Base-by-base conservation (phyloP, 129 eudicot genomes). In the Flaveria brownii region DNA sequence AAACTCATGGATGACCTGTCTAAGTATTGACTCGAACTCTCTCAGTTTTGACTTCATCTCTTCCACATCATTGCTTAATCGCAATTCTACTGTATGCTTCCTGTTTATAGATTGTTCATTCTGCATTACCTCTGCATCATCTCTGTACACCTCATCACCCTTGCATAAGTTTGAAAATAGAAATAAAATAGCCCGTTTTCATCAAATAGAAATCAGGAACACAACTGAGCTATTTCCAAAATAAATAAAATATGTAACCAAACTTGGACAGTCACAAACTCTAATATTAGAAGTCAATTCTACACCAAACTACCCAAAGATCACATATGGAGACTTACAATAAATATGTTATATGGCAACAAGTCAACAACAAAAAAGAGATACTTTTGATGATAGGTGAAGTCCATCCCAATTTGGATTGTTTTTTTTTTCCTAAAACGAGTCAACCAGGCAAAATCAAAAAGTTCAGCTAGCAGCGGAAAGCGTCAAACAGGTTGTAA, bases 41-140 rank as follows among this genome's bases (percentile, higher is more conserved):
- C 65, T 84, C 55, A 90, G 74, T 80, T 85, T 87, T 71, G 82
- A 83, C 82, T 83, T 87, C 86, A 87, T 77, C 67, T 77, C 89
- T 60, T 81, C 92, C 77, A 83, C 77, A 30, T 87, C 90, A 4
- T 83, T 85, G 63, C 22, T 63, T 28, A 90, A 80, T 51, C 72
- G 71, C 43, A 76, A 65, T 56, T 83, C 82, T 49, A 83, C 86
- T 28, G 36, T 62, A 57, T 77, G 84, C 80, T 68, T 83, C 81
- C 50, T 64, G 66, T 23, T 74, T 80, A 51, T 64, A 33, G 74
- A 68, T 60, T 80, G 81, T 13, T 51, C 77, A 67, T 55, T 78
- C 68, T 81, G 80, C 72, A 15, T 64, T 17, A 68, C 71, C 57
- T 77, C 83, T 68, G 54, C 22, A 68, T 30, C 45, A 18, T 77